Conservation (phyloP, 1,284 basidiomycete species). For the Agroathelia rolfsii region DNA sequence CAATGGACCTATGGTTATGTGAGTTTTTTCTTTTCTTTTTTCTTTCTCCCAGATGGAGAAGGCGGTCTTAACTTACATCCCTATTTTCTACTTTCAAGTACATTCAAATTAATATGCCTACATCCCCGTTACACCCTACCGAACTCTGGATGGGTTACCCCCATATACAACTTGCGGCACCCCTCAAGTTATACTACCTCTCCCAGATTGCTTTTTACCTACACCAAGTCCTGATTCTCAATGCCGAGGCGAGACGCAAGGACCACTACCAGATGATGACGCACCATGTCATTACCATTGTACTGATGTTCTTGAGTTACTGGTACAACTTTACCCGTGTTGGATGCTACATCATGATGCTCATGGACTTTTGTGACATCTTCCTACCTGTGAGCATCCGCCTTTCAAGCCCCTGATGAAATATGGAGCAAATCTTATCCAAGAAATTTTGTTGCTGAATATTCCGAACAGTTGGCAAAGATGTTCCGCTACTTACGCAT, state of each 20-base stretch:
- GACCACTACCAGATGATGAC: slow-evolving; percentile 95
- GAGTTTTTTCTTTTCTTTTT: slow-evolving; percentile 28
- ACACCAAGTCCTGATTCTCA: slow-evolving; percentile 86
- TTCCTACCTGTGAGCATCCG: slow-evolving; percentile 68
- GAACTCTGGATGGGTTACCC: slow-evolving; percentile 82
- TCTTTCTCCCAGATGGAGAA: too few relatives aligned
- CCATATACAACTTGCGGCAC: slow-evolving; percentile 63
- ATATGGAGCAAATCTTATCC: slow-evolving; percentile 1
- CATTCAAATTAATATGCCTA: slow-evolving; percentile 68
- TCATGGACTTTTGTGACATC: slow-evolving; percentile 94
- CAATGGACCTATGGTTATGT: slow-evolving; percentile 80
- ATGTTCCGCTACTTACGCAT: slow-evolving; percentile 82
- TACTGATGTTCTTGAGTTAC: slow-evolving; percentile 74
- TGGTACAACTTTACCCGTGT: slow-evolving; percentile 78
- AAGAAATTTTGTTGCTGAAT: too few relatives aligned
- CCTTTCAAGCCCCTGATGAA: slow-evolving; percentile 4
- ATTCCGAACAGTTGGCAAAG: slow-evolving; percentile 64
- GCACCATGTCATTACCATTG: slow-evolving; percentile 87
- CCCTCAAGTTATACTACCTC: slow-evolving; percentile 89
- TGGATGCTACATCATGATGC: slow-evolving; percentile 78
- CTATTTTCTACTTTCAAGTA: slow-evolving; percentile 40
- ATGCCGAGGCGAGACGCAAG: slow-evolving; percentile 87
- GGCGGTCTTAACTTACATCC: too few relatives aligned
- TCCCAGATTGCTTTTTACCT: slow-evolving; percentile 88
- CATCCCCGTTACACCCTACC: slow-evolving; percentile 52